Base-by-base conservation (phyloP, 2,329 filamentous ascomycete genomes). In the Camillea tinctor region DNA sequence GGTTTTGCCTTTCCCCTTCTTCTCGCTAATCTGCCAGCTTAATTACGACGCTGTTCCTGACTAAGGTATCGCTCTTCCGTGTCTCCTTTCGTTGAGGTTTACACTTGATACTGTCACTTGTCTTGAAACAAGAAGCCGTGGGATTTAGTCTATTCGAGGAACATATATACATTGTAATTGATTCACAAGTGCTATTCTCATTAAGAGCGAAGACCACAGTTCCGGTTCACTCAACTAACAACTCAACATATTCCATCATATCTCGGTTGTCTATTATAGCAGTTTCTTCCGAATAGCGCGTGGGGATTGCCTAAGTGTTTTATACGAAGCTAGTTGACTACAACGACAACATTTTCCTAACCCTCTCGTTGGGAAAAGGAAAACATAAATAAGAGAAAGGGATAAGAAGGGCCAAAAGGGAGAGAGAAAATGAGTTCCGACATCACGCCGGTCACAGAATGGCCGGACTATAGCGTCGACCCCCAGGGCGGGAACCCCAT, bases 401-500 rank as follows among this genome's bases (percentile, higher is more conserved):
- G 36, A 40, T 3, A 13, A 17, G 4, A 40, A 40, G 36, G 26
- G 13, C 26, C n/a, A n/a, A n/a, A n/a, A n/a, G 13, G 13, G 26
- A 30, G n/a, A 23, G 3, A 22, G 23, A 57, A 24, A 9, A 58
- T 48, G 40, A 54, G n/a, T 17, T 40, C 21, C 5, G 48, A 52
- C 19, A 60, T 64, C 54, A 52, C 68, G 20, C 71, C 73, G 3
- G 68, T 75, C 23, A 68, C 68, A 1, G 76, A 78, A 68, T 80
- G 77, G 75, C 79, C 77, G 0, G 77, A 79, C 55, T 80, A 79
- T 58, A 67, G 60, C 59, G 67, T 69, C 44, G 69, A 74, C 55
- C 76, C 77, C 4, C 72, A 71, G 1, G 78, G 78, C 23, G 78
- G 77, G n/a, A 69, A 80, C 52, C 77, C 78, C 11, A 68, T 79